A percentile compares a stretch with the other conserved stretches of the same genome.
phyloP scores from a whole-genome alignment of 148 eudicot species.

The Polygonum maritimum region DNA sequence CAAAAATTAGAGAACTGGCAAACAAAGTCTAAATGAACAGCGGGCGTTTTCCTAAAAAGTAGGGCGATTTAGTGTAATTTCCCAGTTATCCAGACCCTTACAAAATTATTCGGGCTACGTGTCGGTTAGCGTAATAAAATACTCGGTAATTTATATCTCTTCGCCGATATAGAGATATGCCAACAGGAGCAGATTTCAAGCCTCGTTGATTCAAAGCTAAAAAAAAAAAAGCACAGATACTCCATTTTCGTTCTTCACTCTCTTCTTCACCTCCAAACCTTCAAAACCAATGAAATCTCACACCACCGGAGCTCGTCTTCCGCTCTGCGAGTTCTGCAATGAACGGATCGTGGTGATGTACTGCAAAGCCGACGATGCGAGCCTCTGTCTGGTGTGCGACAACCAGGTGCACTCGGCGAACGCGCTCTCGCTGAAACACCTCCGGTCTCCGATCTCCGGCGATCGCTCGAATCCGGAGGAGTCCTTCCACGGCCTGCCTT shows the following conservation, averaged over 20 bases:
- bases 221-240: neutral
- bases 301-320: neutral
- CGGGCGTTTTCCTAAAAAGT: neutral
- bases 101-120: neutral
- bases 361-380: constrained; percentile 80
- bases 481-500: constrained; percentile 51
- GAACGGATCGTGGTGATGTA: constrained; percentile 40
- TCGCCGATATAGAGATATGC: neutral
- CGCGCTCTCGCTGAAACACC: constrained; percentile 64
- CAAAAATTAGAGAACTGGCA: too few species aligned
- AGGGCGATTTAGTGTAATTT: neutral
- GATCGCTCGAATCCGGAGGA: constrained; percentile 29
- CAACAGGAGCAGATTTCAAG: constrained; percentile 2
- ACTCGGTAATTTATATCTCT: neutral
- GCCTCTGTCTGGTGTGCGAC: constrained; percentile 75
- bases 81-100: neutral
- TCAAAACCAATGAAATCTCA: neutral
- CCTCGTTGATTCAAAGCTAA: neutral
- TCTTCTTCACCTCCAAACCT: neutral
- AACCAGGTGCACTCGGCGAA: constrained; percentile 86
- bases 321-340: constrained; percentile 62
- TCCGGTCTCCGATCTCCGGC: constrained; percentile 69
- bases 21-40: neutral
- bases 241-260: neutral
- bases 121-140: neutral